These are phyloP conservation scores for Ophidiomyces ophidiicola DNA, from an alignment of 2,329 filamentous ascomycete genomes.

Conservation along the genomic window DNA sequence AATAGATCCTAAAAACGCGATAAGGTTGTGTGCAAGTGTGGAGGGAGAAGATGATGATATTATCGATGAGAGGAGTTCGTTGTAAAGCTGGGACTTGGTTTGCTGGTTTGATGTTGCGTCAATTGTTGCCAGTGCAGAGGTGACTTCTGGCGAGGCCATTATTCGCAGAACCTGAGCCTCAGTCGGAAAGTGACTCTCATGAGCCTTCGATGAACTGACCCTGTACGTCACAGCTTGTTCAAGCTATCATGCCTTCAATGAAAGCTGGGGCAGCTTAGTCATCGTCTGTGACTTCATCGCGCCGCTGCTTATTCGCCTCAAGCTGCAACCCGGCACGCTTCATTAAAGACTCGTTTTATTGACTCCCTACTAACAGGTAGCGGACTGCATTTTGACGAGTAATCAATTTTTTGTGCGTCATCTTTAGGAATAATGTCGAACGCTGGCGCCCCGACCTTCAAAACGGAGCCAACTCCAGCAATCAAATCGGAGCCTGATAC, in stretches of 20 bases:
- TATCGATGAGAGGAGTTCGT: slow-evolving; percentile 45
- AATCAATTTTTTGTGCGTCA: too few relatives aligned
- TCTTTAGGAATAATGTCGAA: slow-evolving; percentile 11
- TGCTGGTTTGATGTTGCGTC: slow-evolving; percentile 37
- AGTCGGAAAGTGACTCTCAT: too few relatives aligned
- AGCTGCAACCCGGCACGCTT: too few relatives aligned
- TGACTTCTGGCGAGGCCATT: slow-evolving; percentile 42
- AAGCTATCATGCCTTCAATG: too few relatives aligned
- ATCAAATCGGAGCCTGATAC: slow-evolving; percentile 33
- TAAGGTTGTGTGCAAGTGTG: slow-evolving; percentile 49
- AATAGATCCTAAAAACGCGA: slow-evolving; percentile 56
- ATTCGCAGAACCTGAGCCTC: too few relatives aligned
- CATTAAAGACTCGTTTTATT: too few relatives aligned
- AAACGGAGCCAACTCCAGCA: slow-evolving; percentile 31
- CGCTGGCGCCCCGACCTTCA: slow-evolving; percentile 19
- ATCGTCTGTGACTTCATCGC: slow-evolving; percentile 10
- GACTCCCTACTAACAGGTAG: too few relatives aligned
- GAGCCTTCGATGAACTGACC: too few relatives aligned
- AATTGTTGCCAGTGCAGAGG: slow-evolving; percentile 38
- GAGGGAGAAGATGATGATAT: slow-evolving; percentile 35
- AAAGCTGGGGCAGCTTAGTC: too few relatives aligned
- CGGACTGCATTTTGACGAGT: neutral
- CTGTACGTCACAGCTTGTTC: too few relatives aligned
- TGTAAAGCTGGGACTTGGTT: slow-evolving; percentile 46
- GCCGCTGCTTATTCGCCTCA: neutral